These are phyloP conservation scores for Silene noctiflora DNA, from an alignment of 179 eudicot genomes.

Conservation along the genomic window DNA sequence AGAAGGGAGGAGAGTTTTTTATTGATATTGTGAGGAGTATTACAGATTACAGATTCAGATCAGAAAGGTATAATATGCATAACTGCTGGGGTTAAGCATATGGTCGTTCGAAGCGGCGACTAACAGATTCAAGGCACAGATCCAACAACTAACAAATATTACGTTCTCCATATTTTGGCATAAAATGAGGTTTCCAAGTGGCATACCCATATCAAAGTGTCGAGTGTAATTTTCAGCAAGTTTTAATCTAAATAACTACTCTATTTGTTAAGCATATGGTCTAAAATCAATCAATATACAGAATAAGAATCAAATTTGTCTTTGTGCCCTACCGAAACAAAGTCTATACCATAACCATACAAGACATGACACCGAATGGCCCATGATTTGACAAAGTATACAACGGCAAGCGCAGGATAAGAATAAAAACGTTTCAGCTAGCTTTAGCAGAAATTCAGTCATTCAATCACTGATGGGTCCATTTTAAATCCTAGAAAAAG, in stretches of 20 bases:
- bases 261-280: background rate
- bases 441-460: constrained; percentile 10
- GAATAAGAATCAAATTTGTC: background rate
- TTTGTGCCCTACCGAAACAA: background rate
- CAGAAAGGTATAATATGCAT: too few species aligned
- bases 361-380: background rate
- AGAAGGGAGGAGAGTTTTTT: too few species aligned
- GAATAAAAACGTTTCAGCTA: background rate
- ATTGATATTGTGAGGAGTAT: too few species aligned
- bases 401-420: background rate
- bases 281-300: background rate
- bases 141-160: too few species aligned
- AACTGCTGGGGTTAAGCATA: too few species aligned
- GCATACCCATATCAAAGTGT: background rate
- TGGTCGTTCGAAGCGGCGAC: too few species aligned
- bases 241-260: too few species aligned
- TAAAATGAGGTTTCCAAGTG: background rate
- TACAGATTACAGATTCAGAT: too few species aligned
- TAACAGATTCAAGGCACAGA: too few species aligned
- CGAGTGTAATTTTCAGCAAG: too few species aligned
- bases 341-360: background rate
- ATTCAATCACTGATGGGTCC: background rate
- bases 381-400: background rate
- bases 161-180: background rate
- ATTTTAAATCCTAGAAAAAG: constrained; percentile 6